Evolutionary conservation across 371 early-diverging fungal species (phyloP).

Genomic region (Smittium mucronatum): DNA sequence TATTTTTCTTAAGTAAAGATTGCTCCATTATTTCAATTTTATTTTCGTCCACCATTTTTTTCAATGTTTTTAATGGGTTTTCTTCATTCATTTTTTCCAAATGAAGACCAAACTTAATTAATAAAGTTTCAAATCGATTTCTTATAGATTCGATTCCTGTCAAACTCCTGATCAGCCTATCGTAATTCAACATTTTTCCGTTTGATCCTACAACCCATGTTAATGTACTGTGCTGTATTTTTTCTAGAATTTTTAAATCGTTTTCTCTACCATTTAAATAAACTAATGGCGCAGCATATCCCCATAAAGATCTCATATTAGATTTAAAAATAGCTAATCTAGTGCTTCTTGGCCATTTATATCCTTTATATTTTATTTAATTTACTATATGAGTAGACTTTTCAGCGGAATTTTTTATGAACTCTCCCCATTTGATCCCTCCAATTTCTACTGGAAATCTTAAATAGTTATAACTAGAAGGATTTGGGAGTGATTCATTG

Average conservation of each 20-base stretch:
- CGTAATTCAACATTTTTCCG: not conserved
- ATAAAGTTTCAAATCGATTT: not conserved
- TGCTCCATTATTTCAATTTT: not conserved
- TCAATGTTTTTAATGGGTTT: not conserved
- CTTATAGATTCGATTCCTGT: conserved; percentile 2
- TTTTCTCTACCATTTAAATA: not conserved
- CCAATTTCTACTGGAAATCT: not conserved
- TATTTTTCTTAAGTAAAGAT: not conserved
- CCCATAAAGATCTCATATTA: conserved; percentile 8
- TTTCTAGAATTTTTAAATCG: not conserved
- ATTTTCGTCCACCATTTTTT: not conserved
- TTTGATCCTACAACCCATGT: conserved; percentile 1
- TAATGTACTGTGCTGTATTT: not conserved
- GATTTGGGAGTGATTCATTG: not conserved
- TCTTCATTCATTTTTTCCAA: not conserved
- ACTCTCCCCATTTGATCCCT: not conserved
- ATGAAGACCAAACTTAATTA: conserved; percentile 1
- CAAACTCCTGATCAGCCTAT: not conserved
- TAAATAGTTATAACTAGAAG: not conserved
- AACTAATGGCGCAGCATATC: conserved; percentile 9
- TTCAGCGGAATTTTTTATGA: not conserved
- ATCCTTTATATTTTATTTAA: not conserved
- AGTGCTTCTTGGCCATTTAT: not conserved
- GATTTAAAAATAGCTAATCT: conserved; percentile 6
- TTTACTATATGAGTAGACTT: not conserved